Evolutionary conservation across 345 rosid species (phyloP).

Genomic region (Aquilaria yunnanensis): DNA sequence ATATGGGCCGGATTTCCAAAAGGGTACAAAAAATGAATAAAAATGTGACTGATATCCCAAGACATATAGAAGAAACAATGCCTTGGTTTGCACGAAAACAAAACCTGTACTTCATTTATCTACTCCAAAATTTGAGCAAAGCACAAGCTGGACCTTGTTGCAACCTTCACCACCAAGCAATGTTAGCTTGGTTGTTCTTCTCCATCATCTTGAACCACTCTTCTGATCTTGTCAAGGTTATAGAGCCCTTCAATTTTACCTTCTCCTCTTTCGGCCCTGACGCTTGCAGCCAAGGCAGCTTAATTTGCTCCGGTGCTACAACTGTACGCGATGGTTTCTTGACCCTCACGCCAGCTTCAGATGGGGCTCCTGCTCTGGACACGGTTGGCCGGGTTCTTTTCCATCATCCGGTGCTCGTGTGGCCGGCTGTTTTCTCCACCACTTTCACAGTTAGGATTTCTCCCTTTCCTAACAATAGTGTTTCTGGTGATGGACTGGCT

Average conservation of each 20-base stretch:
- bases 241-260: slow-evolving; percentile 5
- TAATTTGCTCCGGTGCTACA: slow-evolving; percentile 29
- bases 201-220: slow-evolving; percentile 14
- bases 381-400: slow-evolving; percentile 27
- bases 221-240: slow-evolving; percentile 1
- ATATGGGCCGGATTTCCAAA: too few species aligned
- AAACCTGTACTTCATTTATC: too few species aligned
- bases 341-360: slow-evolving; percentile 21
- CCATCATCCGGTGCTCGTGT: slow-evolving; percentile 20
- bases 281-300: slow-evolving; percentile 17
- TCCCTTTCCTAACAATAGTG: slow-evolving; percentile 5
- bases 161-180: neutral
- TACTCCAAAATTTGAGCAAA: too few species aligned
- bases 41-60: too few species aligned
- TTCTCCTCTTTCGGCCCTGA: slow-evolving; percentile 17
- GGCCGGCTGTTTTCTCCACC: slow-evolving; percentile 31
- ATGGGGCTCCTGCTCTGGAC: neutral
- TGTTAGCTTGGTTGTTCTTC: slow-evolving; percentile 16
- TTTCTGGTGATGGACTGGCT: slow-evolving; percentile 30
- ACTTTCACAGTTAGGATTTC: slow-evolving; percentile 32
- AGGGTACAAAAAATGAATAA: too few species aligned
- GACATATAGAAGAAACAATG: too few species aligned
- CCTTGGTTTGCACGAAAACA: too few species aligned
- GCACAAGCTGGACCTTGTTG: too few species aligned
- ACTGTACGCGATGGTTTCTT: slow-evolving; percentile 17